phyloP scores from a whole-genome alignment of 257 asterid species.

The Solanum clarkiae region DNA sequence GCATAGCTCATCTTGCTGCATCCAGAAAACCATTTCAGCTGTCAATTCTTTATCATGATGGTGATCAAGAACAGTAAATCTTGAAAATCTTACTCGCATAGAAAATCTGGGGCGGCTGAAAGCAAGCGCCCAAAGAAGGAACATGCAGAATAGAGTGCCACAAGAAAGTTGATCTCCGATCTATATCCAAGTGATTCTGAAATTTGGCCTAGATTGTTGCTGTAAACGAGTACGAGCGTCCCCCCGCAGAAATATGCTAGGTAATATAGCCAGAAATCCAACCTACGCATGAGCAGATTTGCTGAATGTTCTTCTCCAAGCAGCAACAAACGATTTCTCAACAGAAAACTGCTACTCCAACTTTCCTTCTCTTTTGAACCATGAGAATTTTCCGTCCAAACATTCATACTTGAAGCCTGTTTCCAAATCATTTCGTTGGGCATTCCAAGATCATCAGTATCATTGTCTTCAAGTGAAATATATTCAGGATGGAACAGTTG shows the following conservation, averaged over 20 bases:
- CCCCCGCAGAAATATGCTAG: conserved; percentile 49
- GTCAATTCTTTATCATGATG: background rate
- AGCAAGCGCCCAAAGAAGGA: conserved; percentile 68
- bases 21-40: background rate
- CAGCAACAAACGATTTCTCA: conserved; percentile 13
- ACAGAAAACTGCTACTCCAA: background rate
- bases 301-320: conserved; percentile 59
- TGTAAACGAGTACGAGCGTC: conserved; percentile 47
- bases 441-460: conserved; percentile 10
- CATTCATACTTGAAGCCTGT: background rate
- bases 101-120: conserved; percentile 41
- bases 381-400: background rate
- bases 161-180: conserved; percentile 25
- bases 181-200: conserved; percentile 44
- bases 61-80: background rate
- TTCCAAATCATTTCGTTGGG: conserved; percentile 8
- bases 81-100: conserved; percentile 21
- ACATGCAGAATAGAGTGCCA: conserved; percentile 52
- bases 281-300: conserved; percentile 12
- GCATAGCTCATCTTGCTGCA: conserved; percentile 41
- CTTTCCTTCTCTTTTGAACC: conserved; percentile 8
- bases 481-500: background rate
- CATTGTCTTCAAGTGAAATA: background rate
- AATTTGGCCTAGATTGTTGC: conserved; percentile 64
- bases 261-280: conserved; percentile 65